phyloP scores from a whole-genome alignment of 106 monocot species.

The Platanthera guangdongensis region DNA sequence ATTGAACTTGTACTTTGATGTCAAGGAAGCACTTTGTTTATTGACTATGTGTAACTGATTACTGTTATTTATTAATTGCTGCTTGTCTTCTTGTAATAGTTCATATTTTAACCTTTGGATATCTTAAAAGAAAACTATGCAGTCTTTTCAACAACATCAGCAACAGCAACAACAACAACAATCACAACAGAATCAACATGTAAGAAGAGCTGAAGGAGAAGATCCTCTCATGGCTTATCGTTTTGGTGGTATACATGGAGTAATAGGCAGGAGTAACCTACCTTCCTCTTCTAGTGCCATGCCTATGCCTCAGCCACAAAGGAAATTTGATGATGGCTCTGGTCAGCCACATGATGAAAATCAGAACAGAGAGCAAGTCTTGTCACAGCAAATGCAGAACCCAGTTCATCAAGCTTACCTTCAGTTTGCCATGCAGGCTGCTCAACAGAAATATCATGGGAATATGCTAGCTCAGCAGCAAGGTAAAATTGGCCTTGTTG shows the following conservation, averaged over 20 bases:
- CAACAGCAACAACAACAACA: conserved; percentile 11
- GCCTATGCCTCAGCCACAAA: conserved; percentile 21
- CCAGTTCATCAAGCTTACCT: conserved; percentile 57
- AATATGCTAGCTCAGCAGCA: conserved; percentile 48
- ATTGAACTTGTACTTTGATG: not conserved
- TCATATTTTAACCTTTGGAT: not conserved
- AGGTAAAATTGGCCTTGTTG: conserved; percentile 33
- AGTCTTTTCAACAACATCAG: conserved; percentile 8
- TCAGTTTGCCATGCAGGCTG: conserved; percentile 55
- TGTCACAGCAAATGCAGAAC: conserved; percentile 37
- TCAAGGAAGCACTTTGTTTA: not conserved
- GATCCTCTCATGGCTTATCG: conserved; percentile 26
- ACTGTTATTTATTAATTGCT: not conserved
- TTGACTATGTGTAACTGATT: not conserved
- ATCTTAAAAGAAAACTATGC: not conserved
- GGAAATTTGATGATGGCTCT: conserved; percentile 17
- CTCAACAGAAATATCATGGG: conserved; percentile 59
- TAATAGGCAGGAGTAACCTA: conserved; percentile 26
- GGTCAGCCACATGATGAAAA: conserved; percentile 29
- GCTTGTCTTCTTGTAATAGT: not conserved
- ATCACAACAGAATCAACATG: conserved; percentile 36
- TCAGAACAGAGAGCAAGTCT: conserved; percentile 29
- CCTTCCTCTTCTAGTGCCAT: conserved; percentile 36
- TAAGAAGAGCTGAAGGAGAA: conserved; percentile 54
- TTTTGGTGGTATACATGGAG: conserved; percentile 36